Base-by-base conservation (phyloP, 495 filamentous ascomycete genomes). In the Recurvomyces mirabilis region DNA sequence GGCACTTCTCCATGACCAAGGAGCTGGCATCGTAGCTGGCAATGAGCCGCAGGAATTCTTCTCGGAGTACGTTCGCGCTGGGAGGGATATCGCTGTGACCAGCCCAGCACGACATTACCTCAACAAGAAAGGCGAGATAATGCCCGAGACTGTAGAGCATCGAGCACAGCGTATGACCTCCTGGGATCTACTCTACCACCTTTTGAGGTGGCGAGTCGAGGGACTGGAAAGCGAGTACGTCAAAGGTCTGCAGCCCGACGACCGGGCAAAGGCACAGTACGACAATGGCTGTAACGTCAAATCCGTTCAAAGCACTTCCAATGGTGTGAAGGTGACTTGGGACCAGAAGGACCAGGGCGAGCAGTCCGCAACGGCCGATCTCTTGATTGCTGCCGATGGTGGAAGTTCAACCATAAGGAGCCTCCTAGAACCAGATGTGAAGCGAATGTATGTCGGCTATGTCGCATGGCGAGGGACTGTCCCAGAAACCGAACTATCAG, bases 341-440 rank as follows among this genome's bases (percentile, higher is more conserved):
- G 49, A 21, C 12, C 34, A 38, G 11, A 24, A 34, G 35, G 53
- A 46, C 36, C 51, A 52, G 6, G 68, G 65, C 14, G 61, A 58
- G 18, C 57, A 60, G 25, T 63, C 52, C 31, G 56, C 63, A 1
- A 47, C 45, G 3, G 71, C 65, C 5, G 73, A 78, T 52, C 45
- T 71, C 6, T 58, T 77, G 15, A 54, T 79, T 43, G 74, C 60
- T 1, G 73, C 74, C 15, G 74, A 79, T 58, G 74, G 75, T 1
- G 65, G 71, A 0, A 67, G 61, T 48, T 78, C 74, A 13, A 67
- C 64, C 4, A 52, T 78, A 12, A 65, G 74, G 13, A 57, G 58
- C n/a, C 44, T 72, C 3, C 58, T 75, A 10, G 36, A 60, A 17
- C 69, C 71, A 0, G 47, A 59, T 5, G 62, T 70, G 1, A 45